Evolutionary conservation across 2,329 filamentous ascomycete species (phyloP).

Genomic region (Penicillium sp.): DNA sequence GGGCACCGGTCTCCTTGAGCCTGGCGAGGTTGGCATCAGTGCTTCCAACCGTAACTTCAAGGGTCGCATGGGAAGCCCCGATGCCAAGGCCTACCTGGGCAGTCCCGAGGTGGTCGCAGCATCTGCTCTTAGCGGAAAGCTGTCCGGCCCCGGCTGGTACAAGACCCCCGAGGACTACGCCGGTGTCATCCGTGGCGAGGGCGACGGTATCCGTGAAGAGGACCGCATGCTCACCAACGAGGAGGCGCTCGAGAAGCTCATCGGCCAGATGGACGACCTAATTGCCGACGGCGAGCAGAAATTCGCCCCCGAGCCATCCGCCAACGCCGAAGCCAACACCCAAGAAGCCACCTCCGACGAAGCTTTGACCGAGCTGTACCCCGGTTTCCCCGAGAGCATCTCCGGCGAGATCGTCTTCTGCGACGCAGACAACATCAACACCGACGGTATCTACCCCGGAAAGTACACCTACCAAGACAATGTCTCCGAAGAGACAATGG

Average conservation of each 20-base stretch:
- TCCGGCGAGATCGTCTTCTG: slow-evolving; percentile 86
- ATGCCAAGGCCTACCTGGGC: slow-evolving; percentile 82
- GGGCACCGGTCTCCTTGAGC: slow-evolving; percentile 76
- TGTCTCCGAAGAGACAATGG: slow-evolving; percentile 77
- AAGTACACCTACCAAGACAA: slow-evolving; percentile 93
- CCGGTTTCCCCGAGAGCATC: slow-evolving; percentile 84
- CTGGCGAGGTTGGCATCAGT: slow-evolving; percentile 83
- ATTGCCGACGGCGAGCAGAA: slow-evolving; percentile 60
- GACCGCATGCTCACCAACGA: slow-evolving; percentile 70
- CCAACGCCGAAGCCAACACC: slow-evolving; percentile 14
- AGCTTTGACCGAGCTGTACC: slow-evolving; percentile 69
- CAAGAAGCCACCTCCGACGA: slow-evolving; percentile 20
- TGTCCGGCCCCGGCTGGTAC: slow-evolving; percentile 75
- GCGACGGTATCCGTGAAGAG: slow-evolving; percentile 66
- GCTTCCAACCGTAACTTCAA: slow-evolving; percentile 90
- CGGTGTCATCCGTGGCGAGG: slow-evolving; percentile 67
- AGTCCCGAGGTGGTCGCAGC: slow-evolving; percentile 92
- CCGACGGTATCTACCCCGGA: slow-evolving; percentile 88
- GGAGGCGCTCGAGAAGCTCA: slow-evolving; percentile 72
- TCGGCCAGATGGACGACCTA: slow-evolving; percentile 69
- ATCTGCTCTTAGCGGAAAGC: slow-evolving; percentile 67
- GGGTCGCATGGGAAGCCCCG: slow-evolving; percentile 81
- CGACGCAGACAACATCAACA: slow-evolving; percentile 86
- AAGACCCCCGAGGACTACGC: slow-evolving; percentile 70
- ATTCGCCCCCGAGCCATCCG: slow-evolving; percentile 33